These are phyloP conservation scores for Marasmius sp. DNA, from an alignment of 1,284 basidiomycete genomes.

Conservation along the genomic window DNA sequence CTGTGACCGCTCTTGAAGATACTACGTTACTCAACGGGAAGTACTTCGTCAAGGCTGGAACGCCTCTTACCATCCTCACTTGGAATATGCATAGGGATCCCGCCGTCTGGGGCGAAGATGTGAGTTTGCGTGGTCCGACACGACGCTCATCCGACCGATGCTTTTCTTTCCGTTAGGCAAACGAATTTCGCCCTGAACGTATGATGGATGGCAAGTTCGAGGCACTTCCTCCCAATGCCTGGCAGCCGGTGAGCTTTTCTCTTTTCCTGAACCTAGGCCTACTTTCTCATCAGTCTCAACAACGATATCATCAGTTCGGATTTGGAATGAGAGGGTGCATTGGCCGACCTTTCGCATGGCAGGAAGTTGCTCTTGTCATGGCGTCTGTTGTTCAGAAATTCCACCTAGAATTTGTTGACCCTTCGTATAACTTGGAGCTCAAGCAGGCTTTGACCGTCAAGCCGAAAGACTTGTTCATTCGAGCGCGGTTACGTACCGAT, in stretches of 20 bases:
- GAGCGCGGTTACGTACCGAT: conserved; percentile 27
- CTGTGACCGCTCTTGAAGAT: conserved; percentile 34
- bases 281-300: too few species aligned
- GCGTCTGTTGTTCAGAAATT: conserved; percentile 44
- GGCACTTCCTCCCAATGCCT: conserved; percentile 42
- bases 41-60: conserved; percentile 38
- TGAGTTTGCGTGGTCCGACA: conserved; percentile 23
- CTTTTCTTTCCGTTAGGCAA: background rate
- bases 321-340: conserved; percentile 45
- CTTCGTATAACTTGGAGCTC: conserved; percentile 41
- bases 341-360: conserved; percentile 47
- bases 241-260: conserved; percentile 41
- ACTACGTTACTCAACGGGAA: conserved; percentile 38
- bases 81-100: conserved; percentile 41
- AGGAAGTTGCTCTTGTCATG: conserved; percentile 44
- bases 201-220: conserved; percentile 49
- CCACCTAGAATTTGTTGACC: conserved; percentile 42
- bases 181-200: conserved; percentile 29
- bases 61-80: conserved; percentile 30
- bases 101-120: conserved; percentile 50
- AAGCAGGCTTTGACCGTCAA: conserved; percentile 50
- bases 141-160: background rate
- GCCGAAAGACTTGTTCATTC: conserved; percentile 42
- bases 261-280: background rate
- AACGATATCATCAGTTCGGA: conserved; percentile 16